These are phyloP conservation scores for Pseudogymnoascus sp. DNA, from an alignment of 2,329 filamentous ascomycete species.

Conservation along the genomic window DNA sequence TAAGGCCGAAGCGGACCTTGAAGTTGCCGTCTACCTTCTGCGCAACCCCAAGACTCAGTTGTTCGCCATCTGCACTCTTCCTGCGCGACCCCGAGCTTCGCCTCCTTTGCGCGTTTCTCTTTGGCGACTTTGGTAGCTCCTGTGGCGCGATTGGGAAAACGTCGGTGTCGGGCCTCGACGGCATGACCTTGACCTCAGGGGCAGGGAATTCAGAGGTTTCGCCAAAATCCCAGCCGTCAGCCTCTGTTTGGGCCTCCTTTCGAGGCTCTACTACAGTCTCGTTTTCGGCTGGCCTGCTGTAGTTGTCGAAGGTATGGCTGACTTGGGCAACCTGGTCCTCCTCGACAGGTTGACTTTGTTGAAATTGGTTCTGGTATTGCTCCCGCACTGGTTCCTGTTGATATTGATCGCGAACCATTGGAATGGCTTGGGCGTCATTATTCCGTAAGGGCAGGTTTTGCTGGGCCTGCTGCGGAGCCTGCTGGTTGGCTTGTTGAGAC, in stretches of 20 bases:
- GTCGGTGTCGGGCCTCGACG: slow-evolving; percentile 76
- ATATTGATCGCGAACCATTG: slow-evolving; percentile 46
- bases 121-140: slow-evolving; percentile 69
- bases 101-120: slow-evolving; percentile 65
- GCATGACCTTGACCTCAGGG: slow-evolving; percentile 42
- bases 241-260: slow-evolving; percentile 39
- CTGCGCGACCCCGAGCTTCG: slow-evolving; percentile 74
- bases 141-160: slow-evolving; percentile 76
- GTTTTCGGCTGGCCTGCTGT: slow-evolving; percentile 43
- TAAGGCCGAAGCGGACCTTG: slow-evolving; percentile 85
- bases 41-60: slow-evolving; percentile 42
- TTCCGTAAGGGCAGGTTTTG: slow-evolving; percentile 32
- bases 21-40: slow-evolving; percentile 72
- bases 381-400: neutral
- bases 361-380: slow-evolving; percentile 25
- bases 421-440: slow-evolving; percentile 39
- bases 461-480: slow-evolving; percentile 40
- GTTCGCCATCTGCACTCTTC: slow-evolving; percentile 61
- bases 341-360: slow-evolving; percentile 34
- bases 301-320: slow-evolving; percentile 52
- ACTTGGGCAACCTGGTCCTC: slow-evolving; percentile 50
- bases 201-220: slow-evolving; percentile 62
- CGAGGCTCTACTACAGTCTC: slow-evolving; percentile 27
- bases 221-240: slow-evolving; percentile 90
- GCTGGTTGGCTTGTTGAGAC: slow-evolving; percentile 46